Percentiles rank a stretch among this genome's conserved stretches.
Evolutionary conservation across 2,329 filamentous ascomycete genomes (phyloP).

Genomic region (Trichoderma oligosporum): DNA sequence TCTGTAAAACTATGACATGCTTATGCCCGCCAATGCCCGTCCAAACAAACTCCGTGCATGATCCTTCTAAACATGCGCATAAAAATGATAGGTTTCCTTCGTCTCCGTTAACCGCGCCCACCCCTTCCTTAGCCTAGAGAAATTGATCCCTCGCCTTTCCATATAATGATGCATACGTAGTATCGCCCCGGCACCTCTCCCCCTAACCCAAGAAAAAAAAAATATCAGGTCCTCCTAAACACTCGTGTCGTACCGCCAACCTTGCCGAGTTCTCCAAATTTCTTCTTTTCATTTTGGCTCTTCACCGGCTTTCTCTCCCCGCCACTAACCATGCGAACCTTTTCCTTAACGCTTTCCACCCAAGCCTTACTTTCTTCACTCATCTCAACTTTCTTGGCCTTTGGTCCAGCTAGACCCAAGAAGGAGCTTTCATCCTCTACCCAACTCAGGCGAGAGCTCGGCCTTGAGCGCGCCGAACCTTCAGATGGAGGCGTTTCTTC

Average conservation of each 20-base stretch:
- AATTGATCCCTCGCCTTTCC: conserved; percentile 6
- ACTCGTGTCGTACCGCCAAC: conserved; percentile 70
- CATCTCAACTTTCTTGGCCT: conserved; percentile 60
- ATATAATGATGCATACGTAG: not conserved
- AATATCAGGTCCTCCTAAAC: conserved; percentile 47
- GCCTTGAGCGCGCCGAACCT: conserved; percentile 45
- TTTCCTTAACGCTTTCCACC: conserved; percentile 80
- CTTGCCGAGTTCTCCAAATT: conserved; percentile 68
- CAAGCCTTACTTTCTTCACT: conserved; percentile 72
- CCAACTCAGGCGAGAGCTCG: conserved; percentile 54
- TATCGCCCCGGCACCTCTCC: not conserved
- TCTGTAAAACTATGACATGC: conserved; percentile 20
- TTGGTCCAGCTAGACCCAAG: conserved; percentile 68
- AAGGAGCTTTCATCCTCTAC: conserved; percentile 55
- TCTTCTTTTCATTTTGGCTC: conserved; percentile 30
- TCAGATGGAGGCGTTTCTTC: conserved; percentile 44
- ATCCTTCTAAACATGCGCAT: conserved; percentile 3
- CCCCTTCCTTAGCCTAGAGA: conserved; percentile 2
- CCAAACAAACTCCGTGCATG: conserved; percentile 19
- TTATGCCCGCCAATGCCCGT: conserved; percentile 16
- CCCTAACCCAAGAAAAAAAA: not conserved
- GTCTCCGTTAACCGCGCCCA: not conserved
- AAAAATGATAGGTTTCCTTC: conserved; percentile 4
- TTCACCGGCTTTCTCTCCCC: conserved; percentile 40
- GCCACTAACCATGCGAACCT: conserved; percentile 67